phyloP scores from a whole-genome alignment of 176 grass and related monocot genomes.

The Carex myosuroides region DNA sequence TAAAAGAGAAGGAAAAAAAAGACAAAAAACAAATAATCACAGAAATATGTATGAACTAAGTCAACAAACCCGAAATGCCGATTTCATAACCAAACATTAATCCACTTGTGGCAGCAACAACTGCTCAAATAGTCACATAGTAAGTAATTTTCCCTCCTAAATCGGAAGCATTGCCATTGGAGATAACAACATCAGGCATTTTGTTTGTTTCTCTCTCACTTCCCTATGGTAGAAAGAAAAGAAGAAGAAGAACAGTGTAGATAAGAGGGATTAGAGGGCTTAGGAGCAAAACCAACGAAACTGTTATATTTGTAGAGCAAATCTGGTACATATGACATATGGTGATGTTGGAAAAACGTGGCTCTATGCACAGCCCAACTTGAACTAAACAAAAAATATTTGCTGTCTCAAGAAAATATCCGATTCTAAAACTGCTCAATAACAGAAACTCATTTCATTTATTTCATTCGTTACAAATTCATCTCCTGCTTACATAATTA shows the following conservation, averaged over 20 bases:
- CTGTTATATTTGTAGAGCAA: background rate
- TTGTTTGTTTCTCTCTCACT: background rate
- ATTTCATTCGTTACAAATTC: no score
- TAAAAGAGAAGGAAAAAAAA: background rate
- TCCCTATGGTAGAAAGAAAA: background rate
- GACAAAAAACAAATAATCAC: background rate
- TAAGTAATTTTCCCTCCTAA: slow-evolving; percentile 51
- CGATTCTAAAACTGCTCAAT: no score
- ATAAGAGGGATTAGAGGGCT: background rate
- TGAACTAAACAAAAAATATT: no score
- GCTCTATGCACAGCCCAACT: no score
- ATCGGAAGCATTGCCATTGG: background rate
- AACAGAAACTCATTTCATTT: no score
- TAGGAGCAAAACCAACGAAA: background rate
- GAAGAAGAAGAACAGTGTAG: background rate
- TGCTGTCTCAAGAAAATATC: no score
- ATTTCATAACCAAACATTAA: slow-evolving; percentile 81
- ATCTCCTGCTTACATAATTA: no score
- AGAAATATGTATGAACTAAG: background rate
- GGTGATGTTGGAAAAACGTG: no score
- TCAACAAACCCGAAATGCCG: slow-evolving; percentile 48
- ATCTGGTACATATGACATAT: background rate
- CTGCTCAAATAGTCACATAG: slow-evolving; percentile 45
- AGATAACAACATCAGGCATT: background rate
- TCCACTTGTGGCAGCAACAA: slow-evolving; percentile 49